These are phyloP conservation scores for Cinnamomum micranthum DNA, from an alignment of 164 flowering plant genomes.

Conservation along the genomic window DNA sequence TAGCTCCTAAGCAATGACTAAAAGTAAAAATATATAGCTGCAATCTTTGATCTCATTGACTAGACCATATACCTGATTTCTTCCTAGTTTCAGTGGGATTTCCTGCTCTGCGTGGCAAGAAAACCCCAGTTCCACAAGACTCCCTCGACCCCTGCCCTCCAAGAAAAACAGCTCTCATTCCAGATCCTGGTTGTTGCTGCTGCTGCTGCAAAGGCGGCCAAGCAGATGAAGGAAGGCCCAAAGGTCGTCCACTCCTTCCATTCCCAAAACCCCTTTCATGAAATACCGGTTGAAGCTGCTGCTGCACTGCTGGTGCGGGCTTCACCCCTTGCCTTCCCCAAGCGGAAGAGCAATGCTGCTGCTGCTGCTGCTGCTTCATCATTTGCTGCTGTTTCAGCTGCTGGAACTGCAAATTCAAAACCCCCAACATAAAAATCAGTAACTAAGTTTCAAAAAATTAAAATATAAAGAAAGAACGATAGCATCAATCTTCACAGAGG, in stretches of 20 bases:
- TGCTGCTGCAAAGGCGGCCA: slow-evolving; percentile 59
- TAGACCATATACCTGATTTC: slow-evolving; percentile 40
- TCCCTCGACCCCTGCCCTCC: slow-evolving; percentile 38
- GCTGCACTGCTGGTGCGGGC: slow-evolving; percentile 4
- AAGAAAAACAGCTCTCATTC: slow-evolving; percentile 53
- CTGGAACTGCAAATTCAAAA: slow-evolving; percentile 33
- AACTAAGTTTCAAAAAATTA: not conserved
- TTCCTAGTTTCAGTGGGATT: slow-evolving; percentile 35
- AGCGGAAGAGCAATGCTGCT: slow-evolving; percentile 12
- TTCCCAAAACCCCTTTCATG: slow-evolving; percentile 5
- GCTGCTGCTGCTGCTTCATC: slow-evolving; percentile 29
- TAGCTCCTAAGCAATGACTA: not conserved
- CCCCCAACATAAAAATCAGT: not conserved
- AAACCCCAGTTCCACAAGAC: slow-evolving; percentile 63
- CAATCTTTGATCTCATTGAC: not conserved
- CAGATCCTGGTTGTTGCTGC: slow-evolving; percentile 30
- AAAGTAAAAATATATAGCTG: not conserved
- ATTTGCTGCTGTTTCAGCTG: slow-evolving; percentile 45
- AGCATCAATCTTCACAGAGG: too few species aligned
- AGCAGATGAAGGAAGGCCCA: slow-evolving; percentile 45
- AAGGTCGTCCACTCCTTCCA: slow-evolving; percentile 18
- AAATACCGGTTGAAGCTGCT: slow-evolving; percentile 12
- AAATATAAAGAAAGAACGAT: too few species aligned
- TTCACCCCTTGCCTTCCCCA: slow-evolving; percentile 25
- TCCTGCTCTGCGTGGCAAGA: slow-evolving; percentile 47